Base-by-base conservation (phyloP, 2,329 filamentous ascomycete species). In the Calonectria ilicicola region DNA sequence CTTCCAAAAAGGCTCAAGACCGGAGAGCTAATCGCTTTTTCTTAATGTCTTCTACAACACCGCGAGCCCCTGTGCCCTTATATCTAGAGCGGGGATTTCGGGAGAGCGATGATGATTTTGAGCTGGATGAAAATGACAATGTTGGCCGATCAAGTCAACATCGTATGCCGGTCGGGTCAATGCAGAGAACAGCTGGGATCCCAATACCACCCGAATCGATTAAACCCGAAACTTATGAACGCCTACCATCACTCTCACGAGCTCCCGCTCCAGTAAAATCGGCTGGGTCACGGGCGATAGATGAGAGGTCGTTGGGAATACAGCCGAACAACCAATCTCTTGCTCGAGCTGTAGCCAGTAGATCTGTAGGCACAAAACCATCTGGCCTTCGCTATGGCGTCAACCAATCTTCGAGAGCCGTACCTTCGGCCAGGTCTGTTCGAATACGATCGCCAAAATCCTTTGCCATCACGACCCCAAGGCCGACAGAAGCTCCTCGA, bases 41-140 rank as follows among this genome's bases (percentile, higher is more conserved):
- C 7, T 53, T 46, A n/a, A 77, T 83, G 58, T 81, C 84, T 15
- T 83, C 86, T 10, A 87, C 85, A 4, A 87, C 86, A 5, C 86
- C 86, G 4, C 81, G 82, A 67, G 85, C 81, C 19, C 85, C 86
- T 17, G 78, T 87, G 8, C 84, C 86, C 8, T 84, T 84, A 1
- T 84, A 86, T n/a, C 80, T 87, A n/a, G 84, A 86, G 70, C 78
- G 80, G 29, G 81, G 84, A 42, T 76, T 83, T 3, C 79, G 81
- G 47, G 78, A 70, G 19, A 77, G 71, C 26, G 74, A 72, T 17
- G 72, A 64, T 38, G 73, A 72, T 35, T 27, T 67, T 8, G 67
- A 67, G n/a, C 58, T 46, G 17, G 49, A 26, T 15, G 44, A 56
- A 14, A 66, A 40, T n/a, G 72, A 29, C 21, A 65, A 26, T 15